Base-by-base conservation (phyloP, 1,284 basidiomycete species). In the Meira nashicola region DNA sequence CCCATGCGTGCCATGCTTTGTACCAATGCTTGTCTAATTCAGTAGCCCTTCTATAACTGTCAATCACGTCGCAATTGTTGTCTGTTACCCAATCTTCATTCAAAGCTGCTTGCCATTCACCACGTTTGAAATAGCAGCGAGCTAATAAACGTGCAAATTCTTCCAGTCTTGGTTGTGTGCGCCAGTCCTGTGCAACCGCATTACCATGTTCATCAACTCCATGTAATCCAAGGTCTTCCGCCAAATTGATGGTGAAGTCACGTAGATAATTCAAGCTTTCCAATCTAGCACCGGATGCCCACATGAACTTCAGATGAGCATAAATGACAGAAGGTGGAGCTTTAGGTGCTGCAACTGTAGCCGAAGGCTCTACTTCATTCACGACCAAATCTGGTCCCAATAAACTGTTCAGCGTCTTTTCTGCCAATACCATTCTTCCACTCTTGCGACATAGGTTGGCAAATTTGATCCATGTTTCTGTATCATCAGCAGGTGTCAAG, bases 1-100 rank as follows among this genome's bases (percentile, higher is more conserved):
- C 94, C 92, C 93, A 98, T 0, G 92, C 93, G 78, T 98, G 94
- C 94, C 94, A 97, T 15, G 94, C 95, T 80, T 97, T 96, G 81
- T 97, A 97, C 94, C 94, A 98, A 43, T 84, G 84, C 6, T 88
- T 85, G 78, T 98, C 95, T 64, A 92, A 90, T 75, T 91, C 88
- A 1, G 94, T 97, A 0, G 95, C 90, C 39, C 89, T 83, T 56
- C 86, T 83, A 80, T 95, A 98, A 28, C 90, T 88, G 65, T 87
- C 70, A 55, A 78, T 77, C n/a, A 78, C 76, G 56, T 78, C 72
- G 60, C 65, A 73, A 44, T 64, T 65, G 55, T 71, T 70, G 58
- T 78, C 76, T 17, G 58, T 63, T 39, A 73, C 84, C 92, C 91
- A 92, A 62, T 87, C 83, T 56, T 89, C 85, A 72, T 86, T 85